phyloP scores from a whole-genome alignment of 2,329 filamentous ascomycete genomes.

The Onygena corvina region DNA sequence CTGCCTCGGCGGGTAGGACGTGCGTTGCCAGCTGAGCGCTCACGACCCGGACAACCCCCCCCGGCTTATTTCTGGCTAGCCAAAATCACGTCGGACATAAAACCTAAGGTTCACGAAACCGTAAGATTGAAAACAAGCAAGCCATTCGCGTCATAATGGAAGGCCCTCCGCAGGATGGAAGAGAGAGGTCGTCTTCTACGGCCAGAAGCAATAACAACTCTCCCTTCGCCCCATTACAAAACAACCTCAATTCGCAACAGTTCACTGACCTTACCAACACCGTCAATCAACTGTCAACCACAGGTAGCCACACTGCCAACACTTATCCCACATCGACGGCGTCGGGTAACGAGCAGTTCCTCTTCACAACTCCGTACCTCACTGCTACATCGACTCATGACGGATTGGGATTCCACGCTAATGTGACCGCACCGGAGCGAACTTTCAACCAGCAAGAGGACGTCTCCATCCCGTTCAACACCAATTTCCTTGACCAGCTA shows the following conservation, averaged over 20 bases:
- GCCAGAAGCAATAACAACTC: slow-evolving; percentile 6
- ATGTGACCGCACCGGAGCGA: slow-evolving; percentile 20
- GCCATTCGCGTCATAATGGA: slow-evolving; percentile 1
- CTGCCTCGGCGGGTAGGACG: slow-evolving; percentile 3
- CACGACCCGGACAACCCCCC: not conserved
- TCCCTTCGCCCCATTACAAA: slow-evolving; percentile 1
- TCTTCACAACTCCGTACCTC: slow-evolving; percentile 28
- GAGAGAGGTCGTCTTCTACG: slow-evolving; percentile 5
- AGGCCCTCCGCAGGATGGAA: not conserved
- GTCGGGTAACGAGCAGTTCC: slow-evolving; percentile 25
- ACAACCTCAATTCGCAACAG: not conserved
- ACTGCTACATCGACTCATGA: slow-evolving; percentile 17
- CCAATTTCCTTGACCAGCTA: slow-evolving; percentile 27
- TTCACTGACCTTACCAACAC: not conserved
- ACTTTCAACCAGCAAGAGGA: slow-evolving; percentile 26
- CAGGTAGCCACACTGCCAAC: not conserved
- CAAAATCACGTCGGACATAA: not conserved
- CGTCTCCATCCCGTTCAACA: slow-evolving; percentile 29
- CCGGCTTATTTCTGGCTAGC: not conserved
- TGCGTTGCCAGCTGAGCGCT: not conserved
- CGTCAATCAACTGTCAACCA: not conserved
- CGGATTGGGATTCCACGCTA: not conserved
- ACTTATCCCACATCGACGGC: not conserved
- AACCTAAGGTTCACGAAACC: too few relatives aligned
- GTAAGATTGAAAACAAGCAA: not conserved